Evolutionary conservation across 139 green algal species (phyloP).

Genomic region (Micromonas pusilla): DNA sequence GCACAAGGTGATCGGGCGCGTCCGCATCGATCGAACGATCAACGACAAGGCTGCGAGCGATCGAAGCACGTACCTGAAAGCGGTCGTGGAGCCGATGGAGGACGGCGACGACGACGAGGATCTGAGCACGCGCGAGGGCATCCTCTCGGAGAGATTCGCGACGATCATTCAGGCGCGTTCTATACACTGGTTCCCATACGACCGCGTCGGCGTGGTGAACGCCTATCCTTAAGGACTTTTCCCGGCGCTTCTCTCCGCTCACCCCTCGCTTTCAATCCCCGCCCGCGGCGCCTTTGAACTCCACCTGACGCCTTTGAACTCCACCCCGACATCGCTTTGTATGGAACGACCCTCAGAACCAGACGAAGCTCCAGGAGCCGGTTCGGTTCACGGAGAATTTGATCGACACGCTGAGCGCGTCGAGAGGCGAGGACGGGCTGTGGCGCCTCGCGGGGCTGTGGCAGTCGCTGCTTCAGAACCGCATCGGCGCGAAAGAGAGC

Average conservation of each 20-base stretch:
- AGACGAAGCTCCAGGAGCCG: constrained; percentile 15
- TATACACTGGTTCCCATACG: too few relatives aligned
- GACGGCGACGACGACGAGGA: constrained; percentile 17
- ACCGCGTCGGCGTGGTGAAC: too few relatives aligned
- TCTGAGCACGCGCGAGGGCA: not conserved
- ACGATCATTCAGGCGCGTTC: too few relatives aligned
- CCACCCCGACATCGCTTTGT: too few relatives aligned
- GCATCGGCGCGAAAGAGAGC: not conserved
- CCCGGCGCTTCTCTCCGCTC: too few relatives aligned
- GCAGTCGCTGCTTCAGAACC: constrained; percentile 15
- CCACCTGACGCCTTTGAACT: too few relatives aligned
- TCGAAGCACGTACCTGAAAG: constrained; percentile 19
- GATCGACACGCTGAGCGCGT: not conserved
- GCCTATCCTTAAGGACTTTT: too few relatives aligned
- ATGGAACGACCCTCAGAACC: too few relatives aligned
- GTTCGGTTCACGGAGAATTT: constrained; percentile 22
- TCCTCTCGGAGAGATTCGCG: constrained; percentile 1
- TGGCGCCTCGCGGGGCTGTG: constrained; percentile 20
- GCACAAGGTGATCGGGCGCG: constrained; percentile 17
- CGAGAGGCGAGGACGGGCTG: not conserved
- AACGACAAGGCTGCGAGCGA: constrained; percentile 15
- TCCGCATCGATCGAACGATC: constrained; percentile 13
- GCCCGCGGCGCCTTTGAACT: too few relatives aligned
- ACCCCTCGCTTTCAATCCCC: too few relatives aligned
- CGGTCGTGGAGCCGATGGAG: constrained; percentile 3